Conservation (phyloP, 2,329 filamentous ascomycete species). For the Magnaporthiopsis rhizophila region DNA sequence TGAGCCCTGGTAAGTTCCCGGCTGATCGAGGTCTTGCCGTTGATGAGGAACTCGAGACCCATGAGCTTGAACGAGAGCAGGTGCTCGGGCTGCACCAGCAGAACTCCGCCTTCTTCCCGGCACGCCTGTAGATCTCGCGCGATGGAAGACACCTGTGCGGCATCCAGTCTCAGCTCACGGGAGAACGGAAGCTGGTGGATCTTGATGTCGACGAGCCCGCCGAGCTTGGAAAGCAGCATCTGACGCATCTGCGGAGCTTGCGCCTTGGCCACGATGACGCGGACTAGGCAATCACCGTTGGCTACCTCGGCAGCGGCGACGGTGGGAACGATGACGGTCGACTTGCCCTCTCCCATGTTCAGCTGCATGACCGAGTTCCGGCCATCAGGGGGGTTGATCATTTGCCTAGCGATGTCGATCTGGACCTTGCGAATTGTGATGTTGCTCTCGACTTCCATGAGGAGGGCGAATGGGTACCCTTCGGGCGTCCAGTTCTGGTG, state of each 20-base stretch:
- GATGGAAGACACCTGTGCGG: conserved; percentile 30
- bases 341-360: conserved; percentile 67
- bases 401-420: conserved; percentile 45
- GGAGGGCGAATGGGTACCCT: conserved; percentile 48
- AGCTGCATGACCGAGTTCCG: conserved; percentile 53
- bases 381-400: conserved; percentile 32
- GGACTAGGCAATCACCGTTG: conserved; percentile 39
- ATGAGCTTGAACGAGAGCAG: conserved; percentile 56
- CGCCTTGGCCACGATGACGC: conserved; percentile 54
- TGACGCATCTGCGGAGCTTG: conserved; percentile 54
- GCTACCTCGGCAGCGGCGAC: conserved; percentile 43
- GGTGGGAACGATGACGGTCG: conserved; percentile 61
- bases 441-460: conserved; percentile 57
- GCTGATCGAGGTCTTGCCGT: not conserved
- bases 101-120: conserved; percentile 39
- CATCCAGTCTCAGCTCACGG: conserved; percentile 29
- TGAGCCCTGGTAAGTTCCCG: not conserved
- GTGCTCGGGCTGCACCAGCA: conserved; percentile 57
- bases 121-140: conserved; percentile 34
- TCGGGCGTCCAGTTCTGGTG: conserved; percentile 47
- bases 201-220: conserved; percentile 44
- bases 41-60: conserved; percentile 39
- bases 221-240: conserved; percentile 44
- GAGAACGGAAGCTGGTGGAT: conserved; percentile 54
- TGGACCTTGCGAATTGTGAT: conserved; percentile 55